Percentiles rank a stretch among this genome's conserved stretches.
Evolutionary conservation across 352 stramenopile genomes (phyloP).

Genomic region (Globisporangium sylvaticum): DNA sequence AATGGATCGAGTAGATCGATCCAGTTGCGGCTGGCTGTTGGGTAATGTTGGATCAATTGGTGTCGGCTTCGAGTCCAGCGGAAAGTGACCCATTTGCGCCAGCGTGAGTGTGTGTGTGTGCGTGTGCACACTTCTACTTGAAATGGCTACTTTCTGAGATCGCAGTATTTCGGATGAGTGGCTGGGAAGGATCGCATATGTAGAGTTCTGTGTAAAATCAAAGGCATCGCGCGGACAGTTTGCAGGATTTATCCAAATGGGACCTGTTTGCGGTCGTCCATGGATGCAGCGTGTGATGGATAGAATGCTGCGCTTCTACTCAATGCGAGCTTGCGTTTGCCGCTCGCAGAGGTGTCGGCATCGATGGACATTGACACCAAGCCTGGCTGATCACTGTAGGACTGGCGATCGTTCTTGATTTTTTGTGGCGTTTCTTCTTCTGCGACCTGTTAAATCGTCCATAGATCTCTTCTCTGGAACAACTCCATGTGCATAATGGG

Average conservation of each 20-base stretch:
- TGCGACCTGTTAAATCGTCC: not conserved
- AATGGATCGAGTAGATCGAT: not conserved
- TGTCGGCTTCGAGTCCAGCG: not conserved
- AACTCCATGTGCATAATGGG: too few relatives aligned
- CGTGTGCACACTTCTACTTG: not conserved
- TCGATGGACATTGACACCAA: not conserved
- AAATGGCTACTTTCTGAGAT: not conserved
- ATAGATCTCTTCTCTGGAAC: not conserved
- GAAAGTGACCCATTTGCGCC: not conserved
- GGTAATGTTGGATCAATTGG: not conserved
- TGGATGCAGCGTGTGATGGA: not conserved
- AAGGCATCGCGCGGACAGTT: not conserved
- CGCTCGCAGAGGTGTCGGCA: not conserved
- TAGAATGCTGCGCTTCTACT: not conserved
- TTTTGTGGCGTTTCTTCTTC: slow-evolving; percentile 6
- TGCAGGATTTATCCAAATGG: not conserved
- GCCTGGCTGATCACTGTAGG: not conserved
- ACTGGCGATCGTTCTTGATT: not conserved
- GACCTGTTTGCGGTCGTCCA: too few relatives aligned
- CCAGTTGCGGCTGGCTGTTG: not conserved
- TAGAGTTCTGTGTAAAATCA: not conserved
- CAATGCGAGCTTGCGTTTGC: not conserved
- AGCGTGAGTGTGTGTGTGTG: not conserved
- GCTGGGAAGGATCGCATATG: not conserved
- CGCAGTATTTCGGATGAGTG: not conserved